Evolutionary conservation across 2,329 filamentous ascomycete genomes (phyloP).

Genomic region (Thielaviopsis populi): DNA sequence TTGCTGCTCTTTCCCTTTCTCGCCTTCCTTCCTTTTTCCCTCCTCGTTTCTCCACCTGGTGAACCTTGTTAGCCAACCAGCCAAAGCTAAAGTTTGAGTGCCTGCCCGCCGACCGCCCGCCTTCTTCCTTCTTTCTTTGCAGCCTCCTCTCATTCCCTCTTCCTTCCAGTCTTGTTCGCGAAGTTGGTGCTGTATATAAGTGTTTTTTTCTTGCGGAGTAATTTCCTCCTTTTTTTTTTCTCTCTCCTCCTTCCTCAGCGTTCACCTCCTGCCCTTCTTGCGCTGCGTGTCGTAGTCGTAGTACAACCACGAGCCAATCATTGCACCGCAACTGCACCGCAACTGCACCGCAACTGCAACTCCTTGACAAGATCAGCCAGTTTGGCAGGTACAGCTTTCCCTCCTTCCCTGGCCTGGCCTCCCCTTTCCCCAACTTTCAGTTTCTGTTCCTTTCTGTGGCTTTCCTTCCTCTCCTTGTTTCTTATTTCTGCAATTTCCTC

Average conservation of each 20-base stretch:
- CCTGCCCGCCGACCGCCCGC: background rate
- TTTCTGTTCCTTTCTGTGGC: background rate
- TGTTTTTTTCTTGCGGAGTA: background rate
- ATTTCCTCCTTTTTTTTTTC: constrained; percentile 12
- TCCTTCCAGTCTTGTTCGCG: background rate
- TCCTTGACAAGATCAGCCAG: background rate
- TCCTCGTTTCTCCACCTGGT: background rate
- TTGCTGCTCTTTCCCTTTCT: background rate
- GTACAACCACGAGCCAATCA: background rate
- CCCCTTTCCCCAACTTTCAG: constrained; percentile 8
- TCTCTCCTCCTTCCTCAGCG: background rate
- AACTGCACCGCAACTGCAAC: background rate
- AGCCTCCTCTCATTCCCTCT: background rate
- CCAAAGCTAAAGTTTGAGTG: background rate
- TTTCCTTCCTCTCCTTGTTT: background rate
- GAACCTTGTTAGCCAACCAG: background rate
- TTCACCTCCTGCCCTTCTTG: too few relatives aligned
- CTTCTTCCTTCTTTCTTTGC: background rate
- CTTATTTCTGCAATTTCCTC: background rate
- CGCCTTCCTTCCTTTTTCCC: background rate
- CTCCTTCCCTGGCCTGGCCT: background rate
- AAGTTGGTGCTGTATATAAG: background rate
- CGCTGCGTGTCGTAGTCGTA: too few relatives aligned
- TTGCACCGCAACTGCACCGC: background rate
- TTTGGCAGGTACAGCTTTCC: background rate